phyloP scores from a whole-genome alignment of 1,284 basidiomycete genomes.

The Mycosarcoma mackinlayi region DNA sequence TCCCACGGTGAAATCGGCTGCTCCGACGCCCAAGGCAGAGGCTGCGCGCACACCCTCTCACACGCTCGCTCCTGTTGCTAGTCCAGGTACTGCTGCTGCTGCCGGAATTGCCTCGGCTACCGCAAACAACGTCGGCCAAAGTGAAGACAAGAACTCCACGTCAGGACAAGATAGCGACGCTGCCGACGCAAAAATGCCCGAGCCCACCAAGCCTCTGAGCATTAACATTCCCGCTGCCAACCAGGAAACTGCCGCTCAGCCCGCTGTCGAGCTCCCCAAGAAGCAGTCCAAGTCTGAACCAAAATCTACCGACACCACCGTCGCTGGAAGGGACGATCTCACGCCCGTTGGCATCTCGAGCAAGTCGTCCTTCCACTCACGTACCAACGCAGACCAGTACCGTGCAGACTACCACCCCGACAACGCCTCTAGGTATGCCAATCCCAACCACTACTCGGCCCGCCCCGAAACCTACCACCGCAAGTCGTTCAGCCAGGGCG shows the following conservation, averaged over 20 bases:
- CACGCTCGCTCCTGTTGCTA: constrained; percentile 3
- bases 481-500: constrained; percentile 44
- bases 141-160: not conserved
- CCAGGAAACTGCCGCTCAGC: constrained; percentile 11
- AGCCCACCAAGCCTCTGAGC: constrained; percentile 28
- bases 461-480: constrained; percentile 60
- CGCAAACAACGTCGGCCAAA: constrained; percentile 6
- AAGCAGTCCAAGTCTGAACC: constrained; percentile 40
- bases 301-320: constrained; percentile 10
- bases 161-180: constrained; percentile 5
- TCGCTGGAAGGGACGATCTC: constrained; percentile 19
- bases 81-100: constrained; percentile 13
- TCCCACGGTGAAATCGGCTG: constrained; percentile 25
- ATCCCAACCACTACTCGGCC: constrained; percentile 60
- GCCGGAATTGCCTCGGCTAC: not conserved
- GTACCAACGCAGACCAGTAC: constrained; percentile 43
- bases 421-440: constrained; percentile 53
- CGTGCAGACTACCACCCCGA: constrained; percentile 52
- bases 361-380: constrained; percentile 58
- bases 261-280: constrained; percentile 41
- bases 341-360: constrained; percentile 31
- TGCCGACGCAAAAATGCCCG: constrained; percentile 17
- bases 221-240: constrained; percentile 46
- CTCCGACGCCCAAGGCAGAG: constrained; percentile 7
- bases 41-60: not conserved